These are phyloP conservation scores for Fraxinus baroniana DNA, from an alignment of 305 asterid species.

Conservation along the genomic window DNA sequence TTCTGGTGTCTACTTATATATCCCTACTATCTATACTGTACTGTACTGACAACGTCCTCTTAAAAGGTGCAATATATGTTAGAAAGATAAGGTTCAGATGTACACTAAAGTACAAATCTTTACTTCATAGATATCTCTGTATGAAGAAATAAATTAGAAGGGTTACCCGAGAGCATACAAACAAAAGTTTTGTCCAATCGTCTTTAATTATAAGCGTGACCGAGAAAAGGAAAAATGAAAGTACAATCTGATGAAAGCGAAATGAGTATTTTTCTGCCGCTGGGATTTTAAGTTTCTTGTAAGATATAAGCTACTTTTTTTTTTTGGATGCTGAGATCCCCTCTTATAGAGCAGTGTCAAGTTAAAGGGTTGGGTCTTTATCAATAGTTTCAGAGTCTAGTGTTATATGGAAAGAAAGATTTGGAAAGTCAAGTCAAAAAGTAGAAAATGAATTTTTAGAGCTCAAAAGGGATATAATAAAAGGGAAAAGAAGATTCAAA, in stretches of 20 bases:
- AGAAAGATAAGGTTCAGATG: slow-evolving; percentile 21
- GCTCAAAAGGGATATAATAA: slow-evolving; percentile 26
- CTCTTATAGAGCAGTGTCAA: not conserved
- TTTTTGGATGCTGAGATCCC: not conserved
- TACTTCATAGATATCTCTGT: slow-evolving; percentile 3
- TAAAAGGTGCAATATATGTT: slow-evolving; percentile 13
- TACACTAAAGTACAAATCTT: slow-evolving; percentile 22
- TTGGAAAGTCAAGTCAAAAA: slow-evolving; percentile 34
- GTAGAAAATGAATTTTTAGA: slow-evolving; percentile 20
- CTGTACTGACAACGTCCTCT: slow-evolving; percentile 6
- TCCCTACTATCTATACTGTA: slow-evolving; percentile 1
- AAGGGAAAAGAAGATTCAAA: slow-evolving; percentile 27
- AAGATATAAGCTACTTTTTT: not conserved
- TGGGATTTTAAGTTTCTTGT: not conserved
- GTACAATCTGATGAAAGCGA: not conserved
- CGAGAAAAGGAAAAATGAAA: slow-evolving; percentile 2
- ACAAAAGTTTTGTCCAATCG: not conserved
- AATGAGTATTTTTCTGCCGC: not conserved
- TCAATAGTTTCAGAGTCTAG: slow-evolving; percentile 22
- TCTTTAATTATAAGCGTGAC: not conserved
- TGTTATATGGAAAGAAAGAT: slow-evolving; percentile 5
- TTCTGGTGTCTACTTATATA: not conserved
- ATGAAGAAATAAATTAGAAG: not conserved
- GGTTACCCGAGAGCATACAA: not conserved
- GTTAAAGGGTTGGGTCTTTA: slow-evolving; percentile 16